phyloP scores from a whole-genome alignment of 1,139 yeast species.

The Ogataea hybrid region DNA sequence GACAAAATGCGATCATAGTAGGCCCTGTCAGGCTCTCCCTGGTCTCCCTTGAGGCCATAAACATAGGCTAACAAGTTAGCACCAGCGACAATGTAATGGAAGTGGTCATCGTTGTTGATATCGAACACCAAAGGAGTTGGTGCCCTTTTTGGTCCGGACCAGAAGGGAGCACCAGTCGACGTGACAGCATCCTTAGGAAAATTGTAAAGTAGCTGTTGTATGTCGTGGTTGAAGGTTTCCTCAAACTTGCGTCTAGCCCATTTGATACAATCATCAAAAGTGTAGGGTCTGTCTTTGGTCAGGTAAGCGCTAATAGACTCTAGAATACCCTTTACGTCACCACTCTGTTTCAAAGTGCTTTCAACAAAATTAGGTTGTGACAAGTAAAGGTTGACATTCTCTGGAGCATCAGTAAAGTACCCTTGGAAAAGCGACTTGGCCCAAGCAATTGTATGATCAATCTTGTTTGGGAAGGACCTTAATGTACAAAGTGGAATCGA shows the following conservation, averaged over 20 bases:
- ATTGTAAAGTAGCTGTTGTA: slow-evolving; percentile 83
- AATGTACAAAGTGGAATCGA: slow-evolving; percentile 95
- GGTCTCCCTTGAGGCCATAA: slow-evolving; percentile 75
- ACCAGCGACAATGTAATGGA: slow-evolving; percentile 80
- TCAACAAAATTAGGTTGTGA: slow-evolving; percentile 93
- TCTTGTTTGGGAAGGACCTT: slow-evolving; percentile 95
- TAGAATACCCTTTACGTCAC: slow-evolving; percentile 85
- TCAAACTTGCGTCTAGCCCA: slow-evolving; percentile 96
- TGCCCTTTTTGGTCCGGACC: slow-evolving; percentile 98
- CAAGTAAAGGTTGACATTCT: slow-evolving; percentile 86
- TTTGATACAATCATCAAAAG: slow-evolving; percentile 87
- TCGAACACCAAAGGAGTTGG: slow-evolving; percentile 84
- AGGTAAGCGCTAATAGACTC: slow-evolving; percentile 74
- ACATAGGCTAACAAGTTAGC: slow-evolving; percentile 90
- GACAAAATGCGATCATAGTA: slow-evolving; percentile 48
- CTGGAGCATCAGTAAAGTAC: slow-evolving; percentile 87
- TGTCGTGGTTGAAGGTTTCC: slow-evolving; percentile 78
- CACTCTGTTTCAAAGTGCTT: slow-evolving; percentile 83
- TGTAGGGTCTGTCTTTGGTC: slow-evolving; percentile 71
- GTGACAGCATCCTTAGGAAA: slow-evolving; percentile 95
- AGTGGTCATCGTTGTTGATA: slow-evolving; percentile 70
- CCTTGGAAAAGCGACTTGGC: slow-evolving; percentile 94
- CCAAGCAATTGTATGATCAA: slow-evolving; percentile 99
- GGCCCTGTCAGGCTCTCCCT: slow-evolving; percentile 43
- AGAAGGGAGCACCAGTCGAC: slow-evolving; percentile 87